Conservation (phyloP, 1,284 basidiomycete species). For the Coniferiporia weirii region DNA sequence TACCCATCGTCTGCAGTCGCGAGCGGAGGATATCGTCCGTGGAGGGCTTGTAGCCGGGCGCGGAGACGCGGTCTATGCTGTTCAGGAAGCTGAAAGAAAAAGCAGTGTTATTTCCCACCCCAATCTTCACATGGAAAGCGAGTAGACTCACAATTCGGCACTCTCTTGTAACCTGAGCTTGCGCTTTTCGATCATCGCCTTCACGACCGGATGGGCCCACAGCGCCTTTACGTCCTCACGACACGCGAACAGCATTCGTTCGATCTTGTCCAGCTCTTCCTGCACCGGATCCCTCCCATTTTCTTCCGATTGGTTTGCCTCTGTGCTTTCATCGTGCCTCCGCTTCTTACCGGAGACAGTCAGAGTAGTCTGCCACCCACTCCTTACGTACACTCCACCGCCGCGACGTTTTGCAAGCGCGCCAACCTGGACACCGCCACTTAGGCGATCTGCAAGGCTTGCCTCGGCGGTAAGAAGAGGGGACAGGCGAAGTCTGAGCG, state of each 20-base stretch:
- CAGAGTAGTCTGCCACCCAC: conserved; percentile 57
- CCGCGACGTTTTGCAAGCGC: conserved; percentile 51
- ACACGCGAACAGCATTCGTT: conserved; percentile 47
- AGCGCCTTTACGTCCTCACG: conserved; percentile 61
- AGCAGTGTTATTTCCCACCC: conserved; percentile 1
- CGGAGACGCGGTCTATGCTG: conserved; percentile 63
- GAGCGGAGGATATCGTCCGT: conserved; percentile 80
- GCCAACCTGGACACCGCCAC: conserved; percentile 63
- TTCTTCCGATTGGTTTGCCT: conserved; percentile 22
- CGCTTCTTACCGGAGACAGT: conserved; percentile 14
- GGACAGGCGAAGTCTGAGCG: conserved; percentile 52
- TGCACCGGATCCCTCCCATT: conserved; percentile 28
- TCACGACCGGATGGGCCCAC: conserved; percentile 66
- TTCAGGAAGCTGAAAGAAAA: conserved; percentile 55
- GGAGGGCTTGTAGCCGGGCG: conserved; percentile 62
- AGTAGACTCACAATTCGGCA: conserved; percentile 67
- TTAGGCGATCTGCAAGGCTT: conserved; percentile 62
- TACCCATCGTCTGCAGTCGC: conserved; percentile 80
- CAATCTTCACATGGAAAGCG: background rate
- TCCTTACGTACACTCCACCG: conserved; percentile 69
- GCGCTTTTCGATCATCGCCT: conserved; percentile 57
- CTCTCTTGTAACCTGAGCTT: conserved; percentile 76
- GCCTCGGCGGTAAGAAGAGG: conserved; percentile 57
- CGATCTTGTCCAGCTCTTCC: conserved; percentile 57
- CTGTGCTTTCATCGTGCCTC: conserved; percentile 11